Percentiles rank a stretch among this genome's conserved stretches.
phyloP scores from a whole-genome alignment of 768 basidiomycete genomes.

The Pisolithus microcarpus region DNA sequence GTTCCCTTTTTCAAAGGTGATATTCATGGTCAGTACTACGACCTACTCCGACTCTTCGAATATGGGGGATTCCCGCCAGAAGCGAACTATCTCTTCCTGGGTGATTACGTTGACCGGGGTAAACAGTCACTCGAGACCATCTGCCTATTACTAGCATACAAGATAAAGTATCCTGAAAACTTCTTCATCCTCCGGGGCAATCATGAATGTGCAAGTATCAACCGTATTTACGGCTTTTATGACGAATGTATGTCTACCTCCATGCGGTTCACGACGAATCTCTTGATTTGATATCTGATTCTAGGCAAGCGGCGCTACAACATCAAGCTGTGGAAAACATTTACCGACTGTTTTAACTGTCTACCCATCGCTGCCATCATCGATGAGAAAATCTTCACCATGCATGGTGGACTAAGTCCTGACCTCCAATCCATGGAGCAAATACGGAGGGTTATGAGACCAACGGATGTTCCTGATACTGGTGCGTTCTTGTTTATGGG shows the following conservation, averaged over 20 bases:
- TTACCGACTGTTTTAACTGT: constrained; percentile 99
- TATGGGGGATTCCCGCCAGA: constrained; percentile 99
- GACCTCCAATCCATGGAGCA: constrained; percentile 99
- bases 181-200: constrained; percentile 99
- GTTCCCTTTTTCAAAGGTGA: constrained; percentile 55
- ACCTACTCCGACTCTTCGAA: constrained; percentile 94
- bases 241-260: constrained; percentile 79
- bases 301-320: constrained; percentile 99
- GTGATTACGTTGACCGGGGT: constrained; percentile 98
- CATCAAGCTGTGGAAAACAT: constrained; percentile 99
- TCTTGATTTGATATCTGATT: constrained; percentile 7
- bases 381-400: constrained; percentile 99
- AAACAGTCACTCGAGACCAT: constrained; percentile 99
- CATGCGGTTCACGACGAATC: background rate
- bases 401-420: constrained; percentile 97
- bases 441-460: constrained; percentile 97
- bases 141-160: constrained; percentile 97
- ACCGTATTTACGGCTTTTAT: constrained; percentile 99
- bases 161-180: constrained; percentile 99
- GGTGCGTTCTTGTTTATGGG: constrained; percentile 40
- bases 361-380: constrained; percentile 98
- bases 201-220: constrained; percentile 99
- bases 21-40: constrained; percentile 99
- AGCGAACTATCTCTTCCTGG: constrained; percentile 99
- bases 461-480: constrained; percentile 98